These are phyloP conservation scores for Mikania micrantha DNA, from an alignment of 129 eudicot species.

Conservation along the genomic window DNA sequence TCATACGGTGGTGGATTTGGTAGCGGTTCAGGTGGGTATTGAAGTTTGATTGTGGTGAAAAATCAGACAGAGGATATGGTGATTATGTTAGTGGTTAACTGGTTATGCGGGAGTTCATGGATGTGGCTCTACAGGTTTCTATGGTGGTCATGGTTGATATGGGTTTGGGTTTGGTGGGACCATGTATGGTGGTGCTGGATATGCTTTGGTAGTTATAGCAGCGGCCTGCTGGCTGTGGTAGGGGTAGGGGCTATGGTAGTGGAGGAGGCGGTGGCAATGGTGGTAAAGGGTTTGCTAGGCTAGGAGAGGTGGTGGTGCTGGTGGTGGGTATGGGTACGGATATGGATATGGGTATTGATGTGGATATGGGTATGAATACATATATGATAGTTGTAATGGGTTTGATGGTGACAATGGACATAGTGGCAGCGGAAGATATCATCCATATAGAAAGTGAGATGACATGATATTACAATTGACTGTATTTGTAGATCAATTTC, in stretches of 20 bases:
- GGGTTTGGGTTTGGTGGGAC: conserved; percentile 86
- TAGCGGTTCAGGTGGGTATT: conserved; percentile 47
- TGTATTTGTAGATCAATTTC: neutral
- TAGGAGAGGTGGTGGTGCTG: conserved; percentile 9
- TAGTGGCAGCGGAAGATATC: conserved; percentile 54
- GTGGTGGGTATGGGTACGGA: conserved; percentile 34
- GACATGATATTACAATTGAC: neutral
- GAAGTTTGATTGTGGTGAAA: conserved; percentile 58
- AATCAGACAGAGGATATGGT: conserved; percentile 58
- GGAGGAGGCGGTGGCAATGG: conserved; percentile 26
- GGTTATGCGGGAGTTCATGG: conserved; percentile 51
- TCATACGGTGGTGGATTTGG: conserved; percentile 52
- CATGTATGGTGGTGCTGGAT: conserved; percentile 71
- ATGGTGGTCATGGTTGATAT: conserved; percentile 73
- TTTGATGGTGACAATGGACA: conserved; percentile 20
- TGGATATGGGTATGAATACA: conserved; percentile 33
- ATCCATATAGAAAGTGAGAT: conserved; percentile 64
- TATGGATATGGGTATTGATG: conserved; percentile 21
- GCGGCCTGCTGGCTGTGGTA: conserved; percentile 47
- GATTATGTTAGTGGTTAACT: conserved; percentile 44
- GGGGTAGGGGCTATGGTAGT: conserved; percentile 46
- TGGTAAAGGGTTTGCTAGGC: conserved; percentile 41
- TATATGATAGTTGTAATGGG: conserved; percentile 31
- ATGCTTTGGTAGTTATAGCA: conserved; percentile 43
- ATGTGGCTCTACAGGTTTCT: conserved; percentile 51